Evolutionary conservation across 2,329 filamentous ascomycete species (phyloP).

Genomic region (Leptosphaerulina australis): DNA sequence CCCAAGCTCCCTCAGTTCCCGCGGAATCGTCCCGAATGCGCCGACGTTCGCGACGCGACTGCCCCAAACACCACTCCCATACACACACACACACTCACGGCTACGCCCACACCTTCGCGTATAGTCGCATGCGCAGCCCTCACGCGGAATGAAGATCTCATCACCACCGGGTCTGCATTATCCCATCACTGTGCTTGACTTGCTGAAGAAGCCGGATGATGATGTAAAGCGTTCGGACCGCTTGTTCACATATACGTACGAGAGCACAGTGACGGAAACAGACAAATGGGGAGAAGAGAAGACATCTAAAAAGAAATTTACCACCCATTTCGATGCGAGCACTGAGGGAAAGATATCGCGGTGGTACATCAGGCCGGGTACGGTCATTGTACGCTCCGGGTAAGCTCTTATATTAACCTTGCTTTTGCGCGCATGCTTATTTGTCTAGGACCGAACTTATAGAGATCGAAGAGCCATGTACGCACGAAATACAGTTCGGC

Average conservation of each 20-base stretch:
- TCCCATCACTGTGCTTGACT: conserved; percentile 87
- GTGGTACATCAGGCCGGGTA: conserved; percentile 75
- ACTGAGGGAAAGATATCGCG: conserved; percentile 77
- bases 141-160: conserved; percentile 55
- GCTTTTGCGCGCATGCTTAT: conserved; percentile 11
- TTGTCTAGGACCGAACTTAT: conserved; percentile 62
- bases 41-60: conserved; percentile 38
- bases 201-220: conserved; percentile 78
- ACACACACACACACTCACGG: conserved; percentile 12
- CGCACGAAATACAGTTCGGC: conserved; percentile 88
- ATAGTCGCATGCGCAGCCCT: conserved; percentile 41
- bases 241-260: conserved; percentile 87
- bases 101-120: conserved; percentile 11
- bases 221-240: conserved; percentile 75
- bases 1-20: conserved; percentile 21
- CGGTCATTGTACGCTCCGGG: conserved; percentile 61
- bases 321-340: conserved; percentile 80
- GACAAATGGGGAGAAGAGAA: conserved; percentile 76
- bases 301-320: conserved; percentile 71
- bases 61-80: conserved; percentile 20
- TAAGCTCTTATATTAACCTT: conserved; percentile 36
- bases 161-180: conserved; percentile 72
- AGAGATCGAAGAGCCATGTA: conserved; percentile 87
- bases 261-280: conserved; percentile 70
- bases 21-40: conserved; percentile 39